Percentiles rank a stretch among this genome's conserved stretches.
Evolutionary conservation across 2,329 filamentous ascomycete species (phyloP).

Genomic region (Fusarium pseudograminearum): DNA sequence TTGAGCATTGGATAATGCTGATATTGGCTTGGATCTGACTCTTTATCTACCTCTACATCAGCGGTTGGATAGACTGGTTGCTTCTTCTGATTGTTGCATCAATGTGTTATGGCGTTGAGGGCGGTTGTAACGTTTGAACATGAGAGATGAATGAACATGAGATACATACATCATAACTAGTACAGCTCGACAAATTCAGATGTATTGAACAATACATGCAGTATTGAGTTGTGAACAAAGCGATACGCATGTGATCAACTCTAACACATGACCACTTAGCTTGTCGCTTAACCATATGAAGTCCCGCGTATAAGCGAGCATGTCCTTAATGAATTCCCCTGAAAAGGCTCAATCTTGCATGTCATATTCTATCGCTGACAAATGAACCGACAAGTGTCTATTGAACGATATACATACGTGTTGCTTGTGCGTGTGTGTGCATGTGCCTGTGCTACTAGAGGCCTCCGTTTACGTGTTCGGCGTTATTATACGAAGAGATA

Average conservation of each 20-base stretch:
- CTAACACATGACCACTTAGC: conserved; percentile 3
- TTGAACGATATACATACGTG: neutral
- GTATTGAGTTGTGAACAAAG: neutral
- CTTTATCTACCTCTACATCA: neutral
- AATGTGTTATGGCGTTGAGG: neutral
- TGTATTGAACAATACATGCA: neutral
- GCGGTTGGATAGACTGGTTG: conserved; percentile 11
- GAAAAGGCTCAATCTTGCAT: conserved; percentile 9
- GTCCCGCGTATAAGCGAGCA: conserved; percentile 1
- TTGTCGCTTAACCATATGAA: conserved; percentile 2
- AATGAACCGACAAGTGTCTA: neutral
- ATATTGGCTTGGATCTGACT: neutral
- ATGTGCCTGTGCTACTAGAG: neutral
- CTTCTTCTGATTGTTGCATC: neutral
- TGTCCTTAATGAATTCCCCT: neutral
- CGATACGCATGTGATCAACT: conserved; percentile 12
- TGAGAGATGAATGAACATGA: neutral
- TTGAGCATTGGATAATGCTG: neutral
- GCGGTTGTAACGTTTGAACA: neutral
- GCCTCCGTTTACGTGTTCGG: conserved; percentile 1
- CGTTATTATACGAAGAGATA: conserved; percentile 3
- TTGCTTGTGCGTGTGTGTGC: neutral
- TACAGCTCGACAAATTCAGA: neutral
- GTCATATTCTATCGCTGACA: neutral
- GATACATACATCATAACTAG: neutral